Conservation (phyloP, 2,329 filamentous ascomycete species). For the Nemania sp. region DNA sequence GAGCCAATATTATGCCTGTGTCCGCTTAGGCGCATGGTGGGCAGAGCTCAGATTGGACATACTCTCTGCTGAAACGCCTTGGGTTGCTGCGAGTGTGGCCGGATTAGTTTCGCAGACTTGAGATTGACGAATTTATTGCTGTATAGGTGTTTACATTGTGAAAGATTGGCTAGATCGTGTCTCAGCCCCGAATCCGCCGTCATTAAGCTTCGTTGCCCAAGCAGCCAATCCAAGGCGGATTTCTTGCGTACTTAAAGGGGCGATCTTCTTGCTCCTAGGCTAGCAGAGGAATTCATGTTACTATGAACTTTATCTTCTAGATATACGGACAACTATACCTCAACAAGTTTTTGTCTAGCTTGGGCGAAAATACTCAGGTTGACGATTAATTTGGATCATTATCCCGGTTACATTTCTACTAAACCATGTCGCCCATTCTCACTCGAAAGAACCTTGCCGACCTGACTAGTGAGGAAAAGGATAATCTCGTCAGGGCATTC, state of each 20-base stretch:
- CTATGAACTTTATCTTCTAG: too few species aligned
- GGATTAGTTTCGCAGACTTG: not conserved
- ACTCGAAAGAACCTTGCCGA: constrained; percentile 21
- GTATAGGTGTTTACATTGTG: too few species aligned
- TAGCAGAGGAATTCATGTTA: too few species aligned
- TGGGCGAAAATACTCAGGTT: too few species aligned
- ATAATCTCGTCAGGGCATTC: constrained; percentile 28
- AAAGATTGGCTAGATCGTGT: not conserved
- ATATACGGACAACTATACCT: too few species aligned
- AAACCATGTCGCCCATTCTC: too few species aligned
- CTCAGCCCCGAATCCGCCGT: not conserved
- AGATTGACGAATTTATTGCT: not conserved
- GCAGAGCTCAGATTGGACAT: constrained; percentile 8
- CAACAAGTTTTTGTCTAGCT: too few species aligned
- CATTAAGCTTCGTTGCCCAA: too few species aligned
- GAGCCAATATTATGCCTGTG: constrained; percentile 4
- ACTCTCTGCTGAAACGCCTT: not conserved
- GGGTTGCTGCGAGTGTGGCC: not conserved
- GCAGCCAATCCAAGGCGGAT: not conserved
- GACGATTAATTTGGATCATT: too few species aligned
- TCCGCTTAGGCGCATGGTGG: constrained; percentile 1
- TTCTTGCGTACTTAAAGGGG: not conserved
- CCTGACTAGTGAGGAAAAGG: constrained; percentile 13
- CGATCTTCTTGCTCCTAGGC: not conserved
- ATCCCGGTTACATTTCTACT: too few species aligned